phyloP scores from a whole-genome alignment of 2,329 filamentous ascomycete genomes.

The Colletotrichum salicis region DNA sequence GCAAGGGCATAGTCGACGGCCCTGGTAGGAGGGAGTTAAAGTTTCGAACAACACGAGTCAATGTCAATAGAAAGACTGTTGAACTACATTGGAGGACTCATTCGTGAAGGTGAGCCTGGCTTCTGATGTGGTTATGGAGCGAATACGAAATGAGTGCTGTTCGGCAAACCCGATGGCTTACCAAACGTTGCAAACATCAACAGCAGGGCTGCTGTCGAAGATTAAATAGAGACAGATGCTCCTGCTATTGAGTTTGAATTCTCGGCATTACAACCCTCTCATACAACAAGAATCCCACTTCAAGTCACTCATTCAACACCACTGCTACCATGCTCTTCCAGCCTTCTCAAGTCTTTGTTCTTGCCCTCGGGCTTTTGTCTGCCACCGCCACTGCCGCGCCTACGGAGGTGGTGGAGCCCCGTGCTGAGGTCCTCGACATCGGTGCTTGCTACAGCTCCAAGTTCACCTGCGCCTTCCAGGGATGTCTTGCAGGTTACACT shows the following conservation, averaged over 20 bases:
- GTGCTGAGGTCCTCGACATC: background rate
- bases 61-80: background rate
- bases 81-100: background rate
- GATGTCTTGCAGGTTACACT: background rate
- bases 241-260: background rate
- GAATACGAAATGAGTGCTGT: background rate
- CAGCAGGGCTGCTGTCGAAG: background rate
- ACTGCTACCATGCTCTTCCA: constrained; percentile 3
- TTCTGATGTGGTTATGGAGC: background rate
- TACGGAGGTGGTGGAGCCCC: background rate
- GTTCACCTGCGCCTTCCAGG: constrained; percentile 20
- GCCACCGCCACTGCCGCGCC: constrained; percentile 1
- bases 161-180: background rate
- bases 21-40: background rate
- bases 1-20: no score
- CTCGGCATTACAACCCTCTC: background rate
- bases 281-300: background rate
- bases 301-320: background rate
- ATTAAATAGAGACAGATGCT: background rate
- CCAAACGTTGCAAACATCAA: background rate
- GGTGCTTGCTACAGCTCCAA: constrained; percentile 5
- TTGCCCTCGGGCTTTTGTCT: constrained; percentile 13
- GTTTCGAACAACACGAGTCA: background rate
- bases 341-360: background rate
- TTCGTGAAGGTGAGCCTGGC: background rate